Conservation (phyloP, 2,329 filamentous ascomycete species). For the Remersonia thermophila region DNA sequence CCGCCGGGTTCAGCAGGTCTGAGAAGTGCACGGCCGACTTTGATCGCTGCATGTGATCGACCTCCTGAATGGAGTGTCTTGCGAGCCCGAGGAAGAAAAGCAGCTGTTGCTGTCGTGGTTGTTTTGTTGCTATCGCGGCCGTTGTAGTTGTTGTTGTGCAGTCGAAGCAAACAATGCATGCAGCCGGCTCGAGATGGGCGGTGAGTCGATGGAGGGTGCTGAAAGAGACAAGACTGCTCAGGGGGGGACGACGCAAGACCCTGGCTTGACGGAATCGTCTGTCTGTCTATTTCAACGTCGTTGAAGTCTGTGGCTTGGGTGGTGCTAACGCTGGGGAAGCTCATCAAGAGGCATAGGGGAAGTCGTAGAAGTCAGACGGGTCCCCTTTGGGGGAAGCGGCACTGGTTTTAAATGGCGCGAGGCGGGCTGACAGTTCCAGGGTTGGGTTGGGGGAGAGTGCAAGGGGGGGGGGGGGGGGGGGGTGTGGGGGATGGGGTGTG, state of each 20-base stretch:
- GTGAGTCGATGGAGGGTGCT: neutral
- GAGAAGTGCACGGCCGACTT: constrained; percentile 63
- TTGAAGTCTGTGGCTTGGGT: neutral
- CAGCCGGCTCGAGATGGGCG: constrained; percentile 5
- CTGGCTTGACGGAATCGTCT: neutral
- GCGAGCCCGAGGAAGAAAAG: constrained; percentile 4
- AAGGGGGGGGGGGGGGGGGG: constrained; percentile 16
- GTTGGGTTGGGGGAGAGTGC: constrained; percentile 8
- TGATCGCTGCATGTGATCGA: constrained; percentile 63
- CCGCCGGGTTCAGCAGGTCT: constrained; percentile 57
- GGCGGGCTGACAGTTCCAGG: constrained; percentile 12
- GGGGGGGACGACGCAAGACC: neutral
- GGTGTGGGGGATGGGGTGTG: constrained; percentile 6
- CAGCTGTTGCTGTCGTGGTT: too few relatives aligned
- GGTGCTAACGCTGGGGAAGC: constrained; percentile 10
- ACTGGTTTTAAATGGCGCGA: constrained; percentile 20
- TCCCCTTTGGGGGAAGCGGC: constrained; percentile 17
- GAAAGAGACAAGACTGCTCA: neutral
- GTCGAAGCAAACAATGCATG: constrained; percentile 13
- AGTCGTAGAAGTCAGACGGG: constrained; percentile 13
- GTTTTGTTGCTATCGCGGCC: too few relatives aligned
- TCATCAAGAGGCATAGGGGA: constrained; percentile 17
- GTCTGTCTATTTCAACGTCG: neutral
- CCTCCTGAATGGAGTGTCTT: constrained; percentile 12
- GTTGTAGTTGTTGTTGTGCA: constrained; percentile 7